These are phyloP conservation scores for Lunasporangiospora selenospora DNA, from an alignment of 192 early-diverging fungal species.

Conservation along the genomic window DNA sequence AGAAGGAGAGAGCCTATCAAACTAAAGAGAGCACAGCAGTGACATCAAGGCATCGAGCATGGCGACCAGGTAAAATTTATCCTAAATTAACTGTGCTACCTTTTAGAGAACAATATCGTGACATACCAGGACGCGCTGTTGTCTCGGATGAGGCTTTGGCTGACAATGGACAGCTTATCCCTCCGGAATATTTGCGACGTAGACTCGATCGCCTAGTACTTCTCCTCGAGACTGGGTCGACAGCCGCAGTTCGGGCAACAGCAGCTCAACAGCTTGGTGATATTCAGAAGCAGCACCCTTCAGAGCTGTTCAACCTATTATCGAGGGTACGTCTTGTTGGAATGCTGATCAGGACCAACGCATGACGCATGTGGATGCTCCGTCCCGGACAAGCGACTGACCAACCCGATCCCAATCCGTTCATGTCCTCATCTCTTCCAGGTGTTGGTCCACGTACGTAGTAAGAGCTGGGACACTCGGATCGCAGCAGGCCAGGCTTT, in stretches of 20 bases:
- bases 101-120: no score
- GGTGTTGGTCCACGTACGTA: slow-evolving; percentile 87
- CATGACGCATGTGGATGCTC: no score
- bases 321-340: slow-evolving; percentile 61
- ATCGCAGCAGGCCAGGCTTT: slow-evolving; percentile 92
- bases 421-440: no score
- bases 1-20: no score
- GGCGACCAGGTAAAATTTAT: no score
- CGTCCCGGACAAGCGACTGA: no score
- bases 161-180: not conserved
- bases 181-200: slow-evolving; percentile 27
- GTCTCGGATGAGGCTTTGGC: no score
- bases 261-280: slow-evolving; percentile 97
- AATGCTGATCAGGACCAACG: not conserved
- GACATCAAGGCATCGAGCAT: no score
- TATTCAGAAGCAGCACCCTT: slow-evolving; percentile 92
- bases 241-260: slow-evolving; percentile 81
- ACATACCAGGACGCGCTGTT: no score
- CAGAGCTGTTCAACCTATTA: slow-evolving; percentile 89
- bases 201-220: slow-evolving; percentile 95
- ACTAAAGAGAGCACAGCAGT: no score
- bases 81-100: no score
- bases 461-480: slow-evolving; percentile 94
- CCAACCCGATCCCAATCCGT: no score
- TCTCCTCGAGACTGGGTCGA: slow-evolving; percentile 94